Conservation (phyloP, 2,329 filamentous ascomycete genomes). For the Aspergillus neotritici region DNA sequence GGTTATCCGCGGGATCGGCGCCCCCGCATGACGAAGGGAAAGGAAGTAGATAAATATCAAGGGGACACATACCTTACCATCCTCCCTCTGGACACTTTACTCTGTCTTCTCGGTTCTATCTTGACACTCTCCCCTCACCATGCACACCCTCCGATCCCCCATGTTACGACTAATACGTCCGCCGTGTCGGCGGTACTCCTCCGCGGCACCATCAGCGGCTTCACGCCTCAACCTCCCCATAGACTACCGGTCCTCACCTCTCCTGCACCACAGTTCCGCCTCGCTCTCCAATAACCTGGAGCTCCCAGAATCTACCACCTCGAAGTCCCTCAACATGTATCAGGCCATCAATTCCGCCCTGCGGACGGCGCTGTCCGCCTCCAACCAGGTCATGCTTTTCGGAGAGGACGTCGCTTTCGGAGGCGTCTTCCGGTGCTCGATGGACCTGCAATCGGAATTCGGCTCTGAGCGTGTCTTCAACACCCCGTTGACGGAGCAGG, state of each 20-base stretch:
- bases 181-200: constrained; percentile 41
- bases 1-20: constrained; percentile 25
- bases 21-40: constrained; percentile 14
- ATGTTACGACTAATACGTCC: constrained; percentile 10
- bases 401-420: constrained; percentile 97
- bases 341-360: constrained; percentile 90
- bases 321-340: constrained; percentile 87
- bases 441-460: constrained; percentile 82
- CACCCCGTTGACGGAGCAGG: constrained; percentile 88
- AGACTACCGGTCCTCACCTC: constrained; percentile 75
- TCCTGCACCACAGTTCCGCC: constrained; percentile 75
- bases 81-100: too few relatives aligned
- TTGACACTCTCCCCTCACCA: too few relatives aligned
- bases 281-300: constrained; percentile 66
- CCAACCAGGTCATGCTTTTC: constrained; percentile 84
- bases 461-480: constrained; percentile 91
- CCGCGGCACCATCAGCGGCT: constrained; percentile 35
- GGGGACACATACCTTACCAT: neutral
- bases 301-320: constrained; percentile 64
- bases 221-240: constrained; percentile 74
- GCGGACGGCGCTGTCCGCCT: constrained; percentile 70
- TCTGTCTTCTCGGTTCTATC: too few relatives aligned
- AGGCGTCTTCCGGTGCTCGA: constrained; percentile 90
- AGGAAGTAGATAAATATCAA: neutral
- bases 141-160: too few relatives aligned